A percentile compares a stretch with the other conserved stretches of the same genome.
Conservation (phyloP, 1,284 basidiomycete genomes). For the Ustilago sp. region DNA sequence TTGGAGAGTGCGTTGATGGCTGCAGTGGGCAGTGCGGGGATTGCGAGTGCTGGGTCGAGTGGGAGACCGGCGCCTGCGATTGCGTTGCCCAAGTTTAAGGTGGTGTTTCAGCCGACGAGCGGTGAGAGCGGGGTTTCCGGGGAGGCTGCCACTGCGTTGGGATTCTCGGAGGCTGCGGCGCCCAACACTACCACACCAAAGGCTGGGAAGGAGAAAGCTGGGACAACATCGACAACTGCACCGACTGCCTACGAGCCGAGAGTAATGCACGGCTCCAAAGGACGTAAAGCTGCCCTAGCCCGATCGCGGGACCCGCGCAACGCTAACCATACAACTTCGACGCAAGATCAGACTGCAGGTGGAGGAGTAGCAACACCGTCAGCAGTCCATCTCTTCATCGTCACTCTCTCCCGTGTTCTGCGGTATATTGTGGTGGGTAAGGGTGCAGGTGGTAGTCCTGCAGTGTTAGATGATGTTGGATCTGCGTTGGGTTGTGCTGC, state of each 20-base stretch:
- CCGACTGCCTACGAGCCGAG: conserved; percentile 30
- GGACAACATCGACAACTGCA: not conserved
- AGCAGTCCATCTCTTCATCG: conserved; percentile 81
- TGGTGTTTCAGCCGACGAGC: conserved; percentile 57
- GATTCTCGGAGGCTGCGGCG: conserved; percentile 76
- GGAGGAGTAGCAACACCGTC: conserved; percentile 25
- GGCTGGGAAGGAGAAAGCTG: conserved; percentile 4
- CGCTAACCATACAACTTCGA: not conserved
- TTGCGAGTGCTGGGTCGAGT: conserved; percentile 13
- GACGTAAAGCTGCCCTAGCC: conserved; percentile 37
- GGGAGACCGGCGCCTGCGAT: conserved; percentile 38
- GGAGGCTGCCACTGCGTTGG: conserved; percentile 93
- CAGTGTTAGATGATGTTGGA: conserved; percentile 86
- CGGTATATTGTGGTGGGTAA: conserved; percentile 82
- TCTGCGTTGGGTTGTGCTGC: conserved; percentile 84
- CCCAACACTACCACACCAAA: not conserved
- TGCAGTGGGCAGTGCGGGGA: conserved; percentile 48
- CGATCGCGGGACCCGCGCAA: conserved; percentile 31
- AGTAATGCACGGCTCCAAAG: conserved; percentile 35
- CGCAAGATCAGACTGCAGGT: conserved; percentile 8
- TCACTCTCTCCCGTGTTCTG: conserved; percentile 85
- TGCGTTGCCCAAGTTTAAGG: conserved; percentile 67
- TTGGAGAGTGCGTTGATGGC: conserved; percentile 84
- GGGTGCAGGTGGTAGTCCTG: conserved; percentile 76
- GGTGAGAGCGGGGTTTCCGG: conserved; percentile 37